Conservation (phyloP, 495 filamentous ascomycete genomes). For the Tuber melanosporum region DNA sequence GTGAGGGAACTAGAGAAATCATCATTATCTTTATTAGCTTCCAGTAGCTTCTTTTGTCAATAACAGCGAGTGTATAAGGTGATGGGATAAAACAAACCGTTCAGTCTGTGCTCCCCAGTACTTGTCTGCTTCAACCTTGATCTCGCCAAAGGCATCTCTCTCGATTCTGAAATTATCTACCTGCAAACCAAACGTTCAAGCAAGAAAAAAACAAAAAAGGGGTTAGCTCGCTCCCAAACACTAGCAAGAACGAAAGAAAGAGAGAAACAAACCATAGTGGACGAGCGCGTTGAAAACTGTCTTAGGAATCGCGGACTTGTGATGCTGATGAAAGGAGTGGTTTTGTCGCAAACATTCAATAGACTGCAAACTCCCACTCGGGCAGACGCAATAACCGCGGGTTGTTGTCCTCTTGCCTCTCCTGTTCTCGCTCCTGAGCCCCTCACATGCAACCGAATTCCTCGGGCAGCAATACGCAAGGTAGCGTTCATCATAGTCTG, state of each 20-base stretch:
- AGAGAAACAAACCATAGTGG: slow-evolving; percentile 31
- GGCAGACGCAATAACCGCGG: slow-evolving; percentile 11
- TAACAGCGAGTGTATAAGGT: not conserved
- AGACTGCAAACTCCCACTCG: not conserved
- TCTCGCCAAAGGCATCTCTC: slow-evolving; percentile 94
- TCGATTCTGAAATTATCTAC: slow-evolving; percentile 61
- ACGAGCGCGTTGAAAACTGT: slow-evolving; percentile 30
- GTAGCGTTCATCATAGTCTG: not conserved
- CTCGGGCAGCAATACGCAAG: not conserved
- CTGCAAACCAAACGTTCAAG: slow-evolving; percentile 41
- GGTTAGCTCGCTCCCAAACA: not conserved
- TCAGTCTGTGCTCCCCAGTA: slow-evolving; percentile 99
- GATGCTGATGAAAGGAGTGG: slow-evolving; percentile 12
- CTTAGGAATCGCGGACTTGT: slow-evolving; percentile 5
- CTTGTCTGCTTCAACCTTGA: slow-evolving; percentile 84
- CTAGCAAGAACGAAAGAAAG: too few relatives aligned
- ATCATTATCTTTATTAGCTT: slow-evolving; percentile 36
- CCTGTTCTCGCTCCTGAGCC: not conserved
- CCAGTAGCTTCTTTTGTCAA: not conserved
- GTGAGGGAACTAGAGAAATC: slow-evolving; percentile 59
- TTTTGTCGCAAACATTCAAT: slow-evolving; percentile 11
- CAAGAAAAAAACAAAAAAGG: not conserved
- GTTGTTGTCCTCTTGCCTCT: not conserved
- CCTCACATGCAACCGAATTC: not conserved
- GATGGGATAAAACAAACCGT: slow-evolving; percentile 50